phyloP scores from a whole-genome alignment of 1,139 yeast genomes.

The Scheffersomyces parashehatae region DNA sequence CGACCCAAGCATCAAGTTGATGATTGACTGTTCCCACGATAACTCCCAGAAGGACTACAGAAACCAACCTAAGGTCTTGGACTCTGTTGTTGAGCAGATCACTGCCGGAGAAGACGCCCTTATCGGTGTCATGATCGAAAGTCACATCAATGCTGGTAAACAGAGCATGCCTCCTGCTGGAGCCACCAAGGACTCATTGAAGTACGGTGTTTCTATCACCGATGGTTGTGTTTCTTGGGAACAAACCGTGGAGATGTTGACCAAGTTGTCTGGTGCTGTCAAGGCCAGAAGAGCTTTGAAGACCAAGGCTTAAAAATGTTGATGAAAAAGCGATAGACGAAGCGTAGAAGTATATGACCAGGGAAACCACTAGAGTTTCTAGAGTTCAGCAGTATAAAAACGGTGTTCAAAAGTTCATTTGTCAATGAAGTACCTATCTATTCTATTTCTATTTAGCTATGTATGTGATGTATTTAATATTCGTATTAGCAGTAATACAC shows the following conservation, averaged over 20 bases:
- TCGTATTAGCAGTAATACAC: no score
- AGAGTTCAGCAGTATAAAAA: no score
- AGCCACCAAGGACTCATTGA: constrained; percentile 62
- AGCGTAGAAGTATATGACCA: no score
- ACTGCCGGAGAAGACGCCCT: constrained; percentile 75
- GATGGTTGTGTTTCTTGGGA: constrained; percentile 97
- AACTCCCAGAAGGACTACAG: constrained; percentile 86
- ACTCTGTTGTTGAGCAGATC: constrained; percentile 78
- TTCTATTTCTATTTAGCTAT: no score
- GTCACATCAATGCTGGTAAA: constrained; percentile 88
- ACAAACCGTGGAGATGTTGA: constrained; percentile 77
- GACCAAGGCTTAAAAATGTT: constrained; percentile 1
- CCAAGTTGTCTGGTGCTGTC: constrained; percentile 78
- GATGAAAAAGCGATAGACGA: no score
- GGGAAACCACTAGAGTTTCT: no score
- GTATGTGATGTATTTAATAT: no score
- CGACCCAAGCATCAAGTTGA: constrained; percentile 20
- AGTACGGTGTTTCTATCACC: constrained; percentile 95
- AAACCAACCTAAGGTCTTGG: constrained; percentile 89
- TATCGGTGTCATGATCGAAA: constrained; percentile 95
- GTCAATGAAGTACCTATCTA: no score
- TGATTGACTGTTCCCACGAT: constrained; percentile 98
- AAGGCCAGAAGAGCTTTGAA: constrained; percentile 62
- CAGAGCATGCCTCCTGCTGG: constrained; percentile 72
- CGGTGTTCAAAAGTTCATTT: no score